A percentile compares a stretch with the other conserved stretches of the same genome.
These are phyloP conservation scores for Irpex sp. DNA, from an alignment of 1,284 basidiomycete genomes.

Conservation along the genomic window DNA sequence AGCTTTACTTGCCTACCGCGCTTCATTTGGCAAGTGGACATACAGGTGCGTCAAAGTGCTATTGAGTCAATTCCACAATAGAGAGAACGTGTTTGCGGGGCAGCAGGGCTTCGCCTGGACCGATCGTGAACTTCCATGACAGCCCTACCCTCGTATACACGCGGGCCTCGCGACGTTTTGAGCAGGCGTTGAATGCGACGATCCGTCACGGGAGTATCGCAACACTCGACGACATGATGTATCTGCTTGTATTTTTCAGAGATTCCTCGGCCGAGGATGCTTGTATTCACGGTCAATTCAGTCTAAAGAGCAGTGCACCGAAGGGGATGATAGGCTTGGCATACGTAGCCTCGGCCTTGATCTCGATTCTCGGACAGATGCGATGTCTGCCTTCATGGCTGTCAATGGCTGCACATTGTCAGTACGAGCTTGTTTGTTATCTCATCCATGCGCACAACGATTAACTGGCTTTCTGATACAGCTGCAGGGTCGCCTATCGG, in stretches of 20 bases:
- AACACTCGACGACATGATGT: not conserved
- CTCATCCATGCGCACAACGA: not conserved
- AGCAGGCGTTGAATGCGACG: not conserved
- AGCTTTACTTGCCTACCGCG: not conserved
- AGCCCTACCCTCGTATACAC: not conserved
- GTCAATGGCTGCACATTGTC: not conserved
- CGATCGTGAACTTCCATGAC: not conserved
- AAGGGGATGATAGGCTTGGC: not conserved
- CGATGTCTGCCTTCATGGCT: not conserved
- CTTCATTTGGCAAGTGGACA: not conserved
- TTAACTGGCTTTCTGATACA: not conserved
- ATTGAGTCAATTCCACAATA: not conserved
- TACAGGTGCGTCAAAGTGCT: not conserved
- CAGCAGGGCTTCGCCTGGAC: not conserved
- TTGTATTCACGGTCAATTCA: not conserved
- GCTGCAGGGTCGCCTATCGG: not conserved
- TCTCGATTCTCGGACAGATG: not conserved
- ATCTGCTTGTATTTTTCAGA: not conserved
- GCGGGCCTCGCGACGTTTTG: not conserved
- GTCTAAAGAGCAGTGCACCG: not conserved
- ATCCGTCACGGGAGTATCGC: not conserved
- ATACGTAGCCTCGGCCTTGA: not conserved
- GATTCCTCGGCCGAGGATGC: not conserved
- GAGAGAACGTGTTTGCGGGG: not conserved
- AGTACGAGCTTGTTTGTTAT: not conserved